Conservation (phyloP, 1,284 basidiomycete species). For the Abortiporus biennis region DNA sequence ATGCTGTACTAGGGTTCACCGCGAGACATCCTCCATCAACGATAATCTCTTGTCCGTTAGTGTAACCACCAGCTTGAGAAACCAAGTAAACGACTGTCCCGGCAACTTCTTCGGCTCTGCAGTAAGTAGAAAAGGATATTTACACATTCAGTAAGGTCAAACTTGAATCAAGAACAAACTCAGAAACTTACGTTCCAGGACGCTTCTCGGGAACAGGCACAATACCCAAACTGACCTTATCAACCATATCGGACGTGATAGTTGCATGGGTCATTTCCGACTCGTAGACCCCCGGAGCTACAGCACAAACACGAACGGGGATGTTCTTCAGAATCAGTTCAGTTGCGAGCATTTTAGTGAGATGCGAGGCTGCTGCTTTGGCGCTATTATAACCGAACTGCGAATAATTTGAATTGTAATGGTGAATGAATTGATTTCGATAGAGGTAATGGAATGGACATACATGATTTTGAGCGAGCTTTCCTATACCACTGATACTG, state of each 20-base stretch:
- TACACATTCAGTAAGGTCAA: background rate
- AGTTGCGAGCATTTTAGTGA: slow-evolving; percentile 69
- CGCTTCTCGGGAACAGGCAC: slow-evolving; percentile 54
- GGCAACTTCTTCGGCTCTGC: slow-evolving; percentile 65
- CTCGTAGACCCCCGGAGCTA: slow-evolving; percentile 70
- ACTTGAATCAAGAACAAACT: background rate
- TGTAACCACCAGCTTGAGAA: slow-evolving; percentile 64
- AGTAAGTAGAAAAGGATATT: background rate
- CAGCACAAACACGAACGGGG: slow-evolving; percentile 63
- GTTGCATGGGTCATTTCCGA: slow-evolving; percentile 67
- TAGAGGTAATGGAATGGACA: slow-evolving; percentile 17
- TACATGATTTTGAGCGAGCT: slow-evolving; percentile 70
- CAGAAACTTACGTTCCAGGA: slow-evolving; percentile 55
- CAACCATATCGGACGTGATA: slow-evolving; percentile 40
- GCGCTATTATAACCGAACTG: slow-evolving; percentile 77
- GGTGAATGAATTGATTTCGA: background rate
- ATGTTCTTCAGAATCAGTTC: slow-evolving; percentile 66
- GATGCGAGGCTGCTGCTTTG: slow-evolving; percentile 70
- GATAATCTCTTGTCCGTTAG: slow-evolving; percentile 67
- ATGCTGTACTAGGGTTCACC: slow-evolving; percentile 76
- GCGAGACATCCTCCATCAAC: slow-evolving; percentile 69
- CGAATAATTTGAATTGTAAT: background rate
- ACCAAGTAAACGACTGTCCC: slow-evolving; percentile 70
- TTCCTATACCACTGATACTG: slow-evolving; percentile 65
- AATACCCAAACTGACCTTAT: slow-evolving; percentile 50